These are phyloP conservation scores for Cymbopogon citratus DNA, from an alignment of 176 grass and related monocot genomes.

Conservation along the genomic window DNA sequence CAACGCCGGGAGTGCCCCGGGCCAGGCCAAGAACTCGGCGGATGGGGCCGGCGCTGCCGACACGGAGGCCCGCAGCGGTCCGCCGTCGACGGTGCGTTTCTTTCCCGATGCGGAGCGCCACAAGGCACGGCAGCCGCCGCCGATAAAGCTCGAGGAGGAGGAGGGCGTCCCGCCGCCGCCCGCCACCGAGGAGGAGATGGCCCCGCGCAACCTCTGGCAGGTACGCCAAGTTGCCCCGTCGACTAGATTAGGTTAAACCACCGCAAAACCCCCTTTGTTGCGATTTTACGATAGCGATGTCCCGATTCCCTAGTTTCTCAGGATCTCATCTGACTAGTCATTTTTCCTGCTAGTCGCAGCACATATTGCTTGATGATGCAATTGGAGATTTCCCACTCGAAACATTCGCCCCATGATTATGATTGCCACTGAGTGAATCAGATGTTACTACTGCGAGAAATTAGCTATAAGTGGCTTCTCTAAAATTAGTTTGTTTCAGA, in stretches of 20 bases:
- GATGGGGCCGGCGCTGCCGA: not conserved
- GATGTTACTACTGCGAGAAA: not conserved
- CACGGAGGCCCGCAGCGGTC: not conserved
- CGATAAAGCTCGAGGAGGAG: conserved; percentile 58
- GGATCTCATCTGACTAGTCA: not conserved
- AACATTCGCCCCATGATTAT: not conserved
- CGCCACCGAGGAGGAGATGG: conserved; percentile 34
- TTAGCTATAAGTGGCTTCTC: no score
- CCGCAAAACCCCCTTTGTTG: not conserved
- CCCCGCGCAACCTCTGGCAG: conserved; percentile 57
- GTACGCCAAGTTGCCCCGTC: not conserved
- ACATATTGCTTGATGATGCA: not conserved
- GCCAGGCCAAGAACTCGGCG: conserved; percentile 11
- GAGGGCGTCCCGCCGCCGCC: conserved; percentile 45
- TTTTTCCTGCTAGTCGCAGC: not conserved
- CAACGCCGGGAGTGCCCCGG: conserved; percentile 45
- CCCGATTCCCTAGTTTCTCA: not conserved
- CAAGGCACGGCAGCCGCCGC: conserved; percentile 38
- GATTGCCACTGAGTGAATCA: not conserved
- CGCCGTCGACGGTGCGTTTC: conserved; percentile 53
- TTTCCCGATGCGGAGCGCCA: conserved; percentile 36
- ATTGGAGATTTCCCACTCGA: not conserved
- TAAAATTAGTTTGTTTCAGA: not conserved
- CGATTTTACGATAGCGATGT: no score
- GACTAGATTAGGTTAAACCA: not conserved